Percentiles rank a stretch among this genome's conserved stretches.
Evolutionary conservation across 2,329 filamentous ascomycete species (phyloP).

Genomic region (Ceratocystis ficicola): DNA sequence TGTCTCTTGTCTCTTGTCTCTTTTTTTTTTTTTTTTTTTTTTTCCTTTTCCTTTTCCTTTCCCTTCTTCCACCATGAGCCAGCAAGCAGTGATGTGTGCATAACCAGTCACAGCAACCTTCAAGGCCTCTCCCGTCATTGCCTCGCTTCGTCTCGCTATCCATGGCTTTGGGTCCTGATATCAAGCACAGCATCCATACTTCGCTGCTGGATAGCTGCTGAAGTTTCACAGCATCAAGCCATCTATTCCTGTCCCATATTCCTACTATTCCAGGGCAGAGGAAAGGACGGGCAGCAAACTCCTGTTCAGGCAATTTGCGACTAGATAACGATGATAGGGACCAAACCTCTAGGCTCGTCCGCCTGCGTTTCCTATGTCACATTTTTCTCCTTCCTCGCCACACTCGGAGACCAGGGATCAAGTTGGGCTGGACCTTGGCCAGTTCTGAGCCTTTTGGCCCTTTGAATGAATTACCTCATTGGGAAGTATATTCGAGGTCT

Average conservation of each 20-base stretch:
- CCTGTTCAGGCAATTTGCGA: not conserved
- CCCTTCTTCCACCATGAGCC: too few species aligned
- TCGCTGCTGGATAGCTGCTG: not conserved
- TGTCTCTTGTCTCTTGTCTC: too few species aligned
- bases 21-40: too few species aligned
- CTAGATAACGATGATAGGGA: not conserved
- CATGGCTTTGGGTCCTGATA: too few species aligned
- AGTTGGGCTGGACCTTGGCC: not conserved
- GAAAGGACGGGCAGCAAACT: not conserved
- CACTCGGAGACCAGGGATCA: not conserved
- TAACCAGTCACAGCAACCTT: too few species aligned
- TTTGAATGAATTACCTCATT: not conserved
- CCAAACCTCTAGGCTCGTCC: not conserved
- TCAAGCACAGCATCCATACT: too few species aligned
- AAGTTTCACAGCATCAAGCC: not conserved
- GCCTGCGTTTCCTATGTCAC: not conserved
- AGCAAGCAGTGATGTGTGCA: too few species aligned
- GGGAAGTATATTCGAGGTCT: not conserved
- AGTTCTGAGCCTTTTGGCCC: not conserved
- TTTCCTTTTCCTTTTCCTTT: too few species aligned
- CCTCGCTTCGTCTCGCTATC: too few species aligned
- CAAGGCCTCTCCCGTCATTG: too few species aligned
- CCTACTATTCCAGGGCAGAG: not conserved
- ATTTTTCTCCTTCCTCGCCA: not conserved
- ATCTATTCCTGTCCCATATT: not conserved